A percentile compares a stretch with the other conserved stretches of the same genome.
phyloP scores from a whole-genome alignment of 129 eudicot genomes.

The Cynara cardunculus region DNA sequence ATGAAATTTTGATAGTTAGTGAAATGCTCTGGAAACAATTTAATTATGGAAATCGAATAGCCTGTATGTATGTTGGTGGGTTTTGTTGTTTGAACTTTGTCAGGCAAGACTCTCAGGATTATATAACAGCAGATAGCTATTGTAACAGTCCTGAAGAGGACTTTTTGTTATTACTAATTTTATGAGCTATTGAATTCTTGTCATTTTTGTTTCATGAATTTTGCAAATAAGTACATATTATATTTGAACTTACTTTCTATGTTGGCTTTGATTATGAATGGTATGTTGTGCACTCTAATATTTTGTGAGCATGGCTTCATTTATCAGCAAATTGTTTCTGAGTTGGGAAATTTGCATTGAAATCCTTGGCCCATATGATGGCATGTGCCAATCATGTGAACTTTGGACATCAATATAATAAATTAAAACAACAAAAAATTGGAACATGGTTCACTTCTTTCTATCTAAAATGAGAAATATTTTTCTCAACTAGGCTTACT shows the following conservation, averaged over 20 bases:
- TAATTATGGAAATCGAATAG: neutral
- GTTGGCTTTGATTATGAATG: neutral
- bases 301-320: neutral
- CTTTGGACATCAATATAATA: neutral
- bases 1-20: neutral
- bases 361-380: neutral
- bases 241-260: neutral
- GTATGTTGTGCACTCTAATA: neutral
- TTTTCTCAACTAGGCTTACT: neutral
- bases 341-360: slow-evolving; percentile 11
- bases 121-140: slow-evolving; percentile 5
- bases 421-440: neutral
- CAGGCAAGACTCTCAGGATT: neutral
- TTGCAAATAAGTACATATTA: neutral
- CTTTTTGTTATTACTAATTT: neutral
- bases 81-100: neutral
- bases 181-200: neutral
- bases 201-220: neutral
- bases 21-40: neutral
- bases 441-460: neutral
- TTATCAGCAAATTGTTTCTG: neutral
- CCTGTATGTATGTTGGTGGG: neutral
- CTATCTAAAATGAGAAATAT: neutral
- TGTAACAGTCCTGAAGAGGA: slow-evolving; percentile 2
- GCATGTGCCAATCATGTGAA: neutral